Conservation (phyloP, 148 eudicot species). For the Rhododendron simsii region DNA sequence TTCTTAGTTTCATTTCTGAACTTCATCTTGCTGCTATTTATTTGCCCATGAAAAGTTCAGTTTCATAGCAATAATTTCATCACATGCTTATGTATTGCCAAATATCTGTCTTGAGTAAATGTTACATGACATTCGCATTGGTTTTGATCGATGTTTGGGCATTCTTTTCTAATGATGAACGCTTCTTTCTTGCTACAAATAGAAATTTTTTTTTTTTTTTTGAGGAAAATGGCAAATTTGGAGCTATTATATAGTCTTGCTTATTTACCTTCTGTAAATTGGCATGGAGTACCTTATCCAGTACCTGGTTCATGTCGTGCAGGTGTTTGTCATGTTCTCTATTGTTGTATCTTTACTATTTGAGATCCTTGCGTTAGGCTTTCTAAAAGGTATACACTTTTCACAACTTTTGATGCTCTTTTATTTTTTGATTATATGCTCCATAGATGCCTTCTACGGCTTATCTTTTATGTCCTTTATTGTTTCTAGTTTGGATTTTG, state of each 20-base stretch:
- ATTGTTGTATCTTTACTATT: conserved; percentile 52
- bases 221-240: not conserved
- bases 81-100: not conserved
- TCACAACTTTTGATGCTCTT: conserved; percentile 9
- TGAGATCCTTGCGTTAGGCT: conserved; percentile 43
- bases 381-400: conserved; percentile 57
- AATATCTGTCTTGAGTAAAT: not conserved
- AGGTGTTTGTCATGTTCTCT: conserved; percentile 89
- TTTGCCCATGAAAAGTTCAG: not conserved
- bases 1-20: not conserved
- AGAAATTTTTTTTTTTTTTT: too few relatives aligned
- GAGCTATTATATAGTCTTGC: not conserved
- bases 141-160: not conserved
- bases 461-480: not conserved
- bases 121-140: not conserved
- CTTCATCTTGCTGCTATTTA: not conserved
- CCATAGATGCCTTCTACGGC: not conserved
- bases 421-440: not conserved
- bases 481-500: not conserved
- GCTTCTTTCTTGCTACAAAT: not conserved
- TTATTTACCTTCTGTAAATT: not conserved
- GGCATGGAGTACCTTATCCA: not conserved
- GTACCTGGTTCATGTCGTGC: conserved; percentile 17
- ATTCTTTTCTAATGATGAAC: not conserved
- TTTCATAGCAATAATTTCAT: not conserved